A percentile compares a stretch with the other conserved stretches of the same genome.
Evolutionary conservation across 2,329 filamentous ascomycete species (phyloP).

Genomic region (Coniochaeta sp.): DNA sequence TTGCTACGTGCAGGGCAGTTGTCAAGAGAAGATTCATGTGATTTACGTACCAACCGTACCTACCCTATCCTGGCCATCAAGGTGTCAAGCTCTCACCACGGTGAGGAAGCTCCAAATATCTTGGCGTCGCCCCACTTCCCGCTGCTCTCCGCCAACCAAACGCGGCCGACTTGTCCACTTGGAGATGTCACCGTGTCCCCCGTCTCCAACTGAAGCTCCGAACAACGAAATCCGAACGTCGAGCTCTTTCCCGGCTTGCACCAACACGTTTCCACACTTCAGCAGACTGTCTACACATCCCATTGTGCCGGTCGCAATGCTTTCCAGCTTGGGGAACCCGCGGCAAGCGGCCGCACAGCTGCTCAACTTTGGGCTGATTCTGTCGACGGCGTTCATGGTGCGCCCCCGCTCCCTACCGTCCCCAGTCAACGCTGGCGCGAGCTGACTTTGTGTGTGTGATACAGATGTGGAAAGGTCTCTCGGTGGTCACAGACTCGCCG

Average conservation of each 20-base stretch:
- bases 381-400: constrained; percentile 88
- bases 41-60: no score
- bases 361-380: constrained; percentile 84
- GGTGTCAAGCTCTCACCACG: no score
- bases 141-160: background rate
- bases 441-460: constrained; percentile 10
- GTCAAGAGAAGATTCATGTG: no score
- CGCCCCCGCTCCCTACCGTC: constrained; percentile 13
- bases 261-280: background rate
- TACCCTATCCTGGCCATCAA: no score
- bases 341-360: constrained; percentile 76
- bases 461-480: constrained; percentile 82
- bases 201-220: background rate
- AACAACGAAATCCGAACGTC: background rate
- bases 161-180: background rate
- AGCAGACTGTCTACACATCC: background rate
- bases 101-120: background rate
- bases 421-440: background rate
- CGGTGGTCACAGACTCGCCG: constrained; percentile 66
- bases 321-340: constrained; percentile 64
- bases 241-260: background rate
- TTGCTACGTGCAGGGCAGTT: no score
- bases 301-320: constrained; percentile 40
- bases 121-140: background rate
- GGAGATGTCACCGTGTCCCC: constrained; percentile 15